Evolutionary conservation across 2,329 filamentous ascomycete species (phyloP).

Genomic region (Pezicula carpinea): DNA sequence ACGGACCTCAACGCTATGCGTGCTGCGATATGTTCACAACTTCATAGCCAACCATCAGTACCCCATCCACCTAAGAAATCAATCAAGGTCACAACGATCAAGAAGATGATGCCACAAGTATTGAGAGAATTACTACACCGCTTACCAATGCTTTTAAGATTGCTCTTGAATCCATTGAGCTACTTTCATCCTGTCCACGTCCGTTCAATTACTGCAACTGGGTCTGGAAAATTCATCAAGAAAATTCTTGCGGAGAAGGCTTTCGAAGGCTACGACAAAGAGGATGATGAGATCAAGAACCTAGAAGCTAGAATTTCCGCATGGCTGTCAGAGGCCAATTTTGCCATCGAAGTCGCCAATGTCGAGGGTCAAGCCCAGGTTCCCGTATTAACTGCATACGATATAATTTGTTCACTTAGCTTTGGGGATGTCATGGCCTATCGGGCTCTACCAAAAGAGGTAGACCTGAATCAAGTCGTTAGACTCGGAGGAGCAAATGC

Average conservation of each 20-base stretch:
- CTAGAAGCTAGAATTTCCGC: constrained; percentile 41
- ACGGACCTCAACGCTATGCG: constrained; percentile 39
- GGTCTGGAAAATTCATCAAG: constrained; percentile 46
- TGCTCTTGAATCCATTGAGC: constrained; percentile 42
- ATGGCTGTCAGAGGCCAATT: constrained; percentile 49
- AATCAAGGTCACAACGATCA: constrained; percentile 43
- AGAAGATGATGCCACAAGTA: constrained; percentile 35
- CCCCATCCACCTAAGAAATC: constrained; percentile 44
- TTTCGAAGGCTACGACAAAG: constrained; percentile 42
- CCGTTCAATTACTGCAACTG: constrained; percentile 43
- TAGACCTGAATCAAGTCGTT: constrained; percentile 42
- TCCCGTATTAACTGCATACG: constrained; percentile 41
- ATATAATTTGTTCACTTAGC: constrained; percentile 40
- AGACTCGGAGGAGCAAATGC: constrained; percentile 46
- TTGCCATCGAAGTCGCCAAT: constrained; percentile 42
- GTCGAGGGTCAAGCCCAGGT: constrained; percentile 42
- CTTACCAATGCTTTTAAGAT: constrained; percentile 42
- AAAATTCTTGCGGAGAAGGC: constrained; percentile 41
- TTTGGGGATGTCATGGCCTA: constrained; percentile 46
- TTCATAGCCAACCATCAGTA: constrained; percentile 43
- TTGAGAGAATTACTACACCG: constrained; percentile 42
- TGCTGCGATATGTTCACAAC: constrained; percentile 43
- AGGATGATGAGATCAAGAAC: constrained; percentile 38
- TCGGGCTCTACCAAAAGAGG: constrained; percentile 37
- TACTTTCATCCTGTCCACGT: constrained; percentile 49